Evolutionary conservation across 371 early-diverging fungal species (phyloP).

Genomic region (Circinella umbellata): DNA sequence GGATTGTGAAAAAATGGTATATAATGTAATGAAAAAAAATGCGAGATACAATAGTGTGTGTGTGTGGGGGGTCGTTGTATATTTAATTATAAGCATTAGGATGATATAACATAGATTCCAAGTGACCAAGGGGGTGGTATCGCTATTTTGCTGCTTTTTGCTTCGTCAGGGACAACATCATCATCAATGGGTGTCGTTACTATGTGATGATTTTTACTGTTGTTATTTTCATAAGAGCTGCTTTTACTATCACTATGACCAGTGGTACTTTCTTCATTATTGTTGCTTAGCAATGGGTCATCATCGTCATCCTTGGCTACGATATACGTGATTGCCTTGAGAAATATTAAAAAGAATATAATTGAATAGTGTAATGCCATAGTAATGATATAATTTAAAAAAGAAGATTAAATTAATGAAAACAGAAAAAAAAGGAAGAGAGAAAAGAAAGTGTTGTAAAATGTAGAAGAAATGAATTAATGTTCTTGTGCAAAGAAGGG

Average conservation of each 20-base stretch:
- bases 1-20: neutral
- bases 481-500: neutral
- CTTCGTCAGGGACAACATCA: neutral
- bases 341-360: slow-evolving; percentile 20
- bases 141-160: neutral
- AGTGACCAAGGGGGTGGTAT: slow-evolving; percentile 10
- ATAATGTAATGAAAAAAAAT: neutral
- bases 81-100: neutral
- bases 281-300: neutral
- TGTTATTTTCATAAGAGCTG: neutral
- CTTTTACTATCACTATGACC: too few relatives aligned
- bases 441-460: neutral
- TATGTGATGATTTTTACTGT: too few relatives aligned
- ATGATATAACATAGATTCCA: slow-evolving; percentile 8
- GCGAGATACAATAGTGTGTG: too few relatives aligned
- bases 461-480: too few relatives aligned
- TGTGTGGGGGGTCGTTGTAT: too few relatives aligned
- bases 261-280: slow-evolving; percentile 1
- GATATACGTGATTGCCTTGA: slow-evolving; percentile 18
- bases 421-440: neutral
- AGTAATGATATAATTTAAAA: neutral
- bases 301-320: slow-evolving; percentile 17
- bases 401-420: neutral
- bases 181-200: neutral
- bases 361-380: slow-evolving; percentile 22